These are phyloP conservation scores for Ochetophila trinervis DNA, from an alignment of 306 rosid genomes.

Conservation along the genomic window DNA sequence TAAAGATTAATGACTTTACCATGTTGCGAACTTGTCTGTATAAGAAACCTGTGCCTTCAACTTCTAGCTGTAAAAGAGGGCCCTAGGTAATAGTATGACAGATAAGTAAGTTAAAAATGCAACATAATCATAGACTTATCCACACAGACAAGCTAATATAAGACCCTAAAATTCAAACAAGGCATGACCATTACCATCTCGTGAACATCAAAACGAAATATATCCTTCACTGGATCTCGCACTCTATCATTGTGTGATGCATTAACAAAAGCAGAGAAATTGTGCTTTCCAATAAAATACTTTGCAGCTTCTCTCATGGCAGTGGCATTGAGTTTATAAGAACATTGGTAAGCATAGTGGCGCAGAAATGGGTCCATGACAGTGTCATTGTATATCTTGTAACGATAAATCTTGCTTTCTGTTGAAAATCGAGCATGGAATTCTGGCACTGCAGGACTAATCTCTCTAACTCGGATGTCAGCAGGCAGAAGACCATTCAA, in stretches of 20 bases:
- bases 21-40: conserved; percentile 95
- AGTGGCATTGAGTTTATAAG: conserved; percentile 61
- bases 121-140: background rate
- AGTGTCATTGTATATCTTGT: conserved; percentile 77
- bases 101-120: background rate
- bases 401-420: conserved; percentile 80
- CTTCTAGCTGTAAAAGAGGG: conserved; percentile 53
- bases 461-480: conserved; percentile 82
- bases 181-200: conserved; percentile 50
- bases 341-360: conserved; percentile 64
- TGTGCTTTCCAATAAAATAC: conserved; percentile 71
- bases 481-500: conserved; percentile 82
- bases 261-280: conserved; percentile 91
- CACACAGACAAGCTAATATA: background rate
- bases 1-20: conserved; percentile 43
- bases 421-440: conserved; percentile 94
- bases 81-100: conserved; percentile 36
- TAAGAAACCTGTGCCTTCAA: conserved; percentile 92
- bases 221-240: conserved; percentile 65
- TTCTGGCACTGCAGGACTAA: conserved; percentile 70
- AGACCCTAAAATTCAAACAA: conserved; percentile 1
- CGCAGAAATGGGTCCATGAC: conserved; percentile 86
- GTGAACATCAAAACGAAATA: conserved; percentile 62
- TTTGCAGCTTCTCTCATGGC: conserved; percentile 81
- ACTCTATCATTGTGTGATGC: conserved; percentile 65